phyloP scores from a whole-genome alignment of 345 rosid genomes.

The Bruguiera sexangula region DNA sequence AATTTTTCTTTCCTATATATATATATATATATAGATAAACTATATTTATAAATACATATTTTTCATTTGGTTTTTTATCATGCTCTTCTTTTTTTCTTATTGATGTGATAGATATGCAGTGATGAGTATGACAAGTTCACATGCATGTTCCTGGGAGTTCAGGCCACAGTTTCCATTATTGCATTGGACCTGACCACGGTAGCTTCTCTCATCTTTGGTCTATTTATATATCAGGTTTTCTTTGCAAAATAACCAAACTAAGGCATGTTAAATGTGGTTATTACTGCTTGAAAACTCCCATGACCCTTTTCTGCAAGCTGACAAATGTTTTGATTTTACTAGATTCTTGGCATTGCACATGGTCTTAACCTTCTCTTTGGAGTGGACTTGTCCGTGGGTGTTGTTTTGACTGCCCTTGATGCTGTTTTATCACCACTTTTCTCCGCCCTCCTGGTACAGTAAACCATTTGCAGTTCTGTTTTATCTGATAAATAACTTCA shows the following conservation, averaged over 20 bases:
- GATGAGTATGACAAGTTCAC: slow-evolving; percentile 82
- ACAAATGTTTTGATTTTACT: slow-evolving; percentile 25
- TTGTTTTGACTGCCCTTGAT: slow-evolving; percentile 82
- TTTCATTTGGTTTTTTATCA: background rate
- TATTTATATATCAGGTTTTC: background rate
- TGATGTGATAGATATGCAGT: slow-evolving; percentile 62
- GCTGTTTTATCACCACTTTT: slow-evolving; percentile 83
- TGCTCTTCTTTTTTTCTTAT: slow-evolving; percentile 7
- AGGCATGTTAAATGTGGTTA: slow-evolving; percentile 1
- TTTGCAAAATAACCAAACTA: slow-evolving; percentile 7
- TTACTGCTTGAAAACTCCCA: background rate
- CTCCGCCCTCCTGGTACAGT: slow-evolving; percentile 65
- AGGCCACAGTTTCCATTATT: slow-evolving; percentile 70
- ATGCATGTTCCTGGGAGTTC: slow-evolving; percentile 79
- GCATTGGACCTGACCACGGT: slow-evolving; percentile 85
- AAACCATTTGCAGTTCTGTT: background rate
- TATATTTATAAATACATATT: background rate
- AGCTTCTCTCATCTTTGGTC: slow-evolving; percentile 15
- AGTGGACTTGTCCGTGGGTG: slow-evolving; percentile 71
- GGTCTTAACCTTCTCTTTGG: slow-evolving; percentile 85
- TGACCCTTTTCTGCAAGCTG: slow-evolving; percentile 5
- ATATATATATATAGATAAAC: background rate
- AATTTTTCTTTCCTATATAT: background rate
- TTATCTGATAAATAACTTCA: slow-evolving; percentile 10
- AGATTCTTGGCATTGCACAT: slow-evolving; percentile 94